Evolutionary conservation across 768 basidiomycete species (phyloP).

Genomic region (Rhizopogon roseolus): DNA sequence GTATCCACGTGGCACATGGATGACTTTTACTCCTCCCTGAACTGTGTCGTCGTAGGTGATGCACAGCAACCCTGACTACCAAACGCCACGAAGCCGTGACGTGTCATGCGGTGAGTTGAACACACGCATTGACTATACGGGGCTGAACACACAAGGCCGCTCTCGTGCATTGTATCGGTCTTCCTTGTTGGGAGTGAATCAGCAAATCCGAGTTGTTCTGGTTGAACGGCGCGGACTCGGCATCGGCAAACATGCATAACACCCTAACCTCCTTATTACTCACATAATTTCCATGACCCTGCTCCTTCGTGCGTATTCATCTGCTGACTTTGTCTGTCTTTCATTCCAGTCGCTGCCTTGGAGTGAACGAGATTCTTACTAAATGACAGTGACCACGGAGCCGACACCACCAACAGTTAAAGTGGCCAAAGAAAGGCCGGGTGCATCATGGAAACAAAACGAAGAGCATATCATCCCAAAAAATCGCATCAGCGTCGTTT

Average conservation of each 20-base stretch:
- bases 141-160: too few relatives aligned
- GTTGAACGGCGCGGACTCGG: too few relatives aligned
- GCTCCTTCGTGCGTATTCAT: background rate
- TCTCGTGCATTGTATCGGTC: too few relatives aligned
- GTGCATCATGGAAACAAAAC: conserved; percentile 31
- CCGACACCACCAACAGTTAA: background rate
- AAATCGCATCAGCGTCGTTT: conserved; percentile 38
- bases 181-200: too few relatives aligned
- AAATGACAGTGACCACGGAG: background rate
- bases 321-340: background rate
- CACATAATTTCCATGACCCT: background rate
- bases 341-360: background rate
- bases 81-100: too few relatives aligned
- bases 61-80: too few relatives aligned
- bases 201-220: too few relatives aligned
- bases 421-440: conserved; percentile 15
- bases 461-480: conserved; percentile 40
- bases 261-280: background rate
- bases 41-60: too few relatives aligned
- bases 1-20: too few relatives aligned
- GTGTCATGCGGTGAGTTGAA: too few relatives aligned
- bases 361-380: background rate
- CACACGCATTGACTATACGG: too few relatives aligned
- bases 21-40: too few relatives aligned
- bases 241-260: background rate